phyloP scores from a whole-genome alignment of 768 basidiomycete species.

The Trametes gibbosa region DNA sequence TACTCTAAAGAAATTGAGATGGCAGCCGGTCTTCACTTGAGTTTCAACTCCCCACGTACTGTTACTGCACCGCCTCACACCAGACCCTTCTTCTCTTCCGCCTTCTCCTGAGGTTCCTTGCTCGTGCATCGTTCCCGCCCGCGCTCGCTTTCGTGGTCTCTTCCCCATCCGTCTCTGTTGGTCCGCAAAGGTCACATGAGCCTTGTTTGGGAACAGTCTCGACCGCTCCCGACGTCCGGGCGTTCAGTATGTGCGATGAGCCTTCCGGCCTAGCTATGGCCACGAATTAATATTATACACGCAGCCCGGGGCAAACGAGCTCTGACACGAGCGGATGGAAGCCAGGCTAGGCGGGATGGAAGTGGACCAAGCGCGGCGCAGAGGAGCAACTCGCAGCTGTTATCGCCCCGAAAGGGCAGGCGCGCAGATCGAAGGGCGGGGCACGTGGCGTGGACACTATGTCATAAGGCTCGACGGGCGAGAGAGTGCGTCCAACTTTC shows the following conservation, averaged over 20 bases:
- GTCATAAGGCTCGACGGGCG: conserved; percentile 21
- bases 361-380: not conserved
- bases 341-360: not conserved
- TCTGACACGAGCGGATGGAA: not conserved
- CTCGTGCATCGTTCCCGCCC: no score
- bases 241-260: not conserved
- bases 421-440: not conserved
- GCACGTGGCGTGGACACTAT: conserved; percentile 18
- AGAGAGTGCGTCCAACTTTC: conserved; percentile 13
- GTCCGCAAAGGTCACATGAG: not conserved
- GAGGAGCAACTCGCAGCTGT: not conserved
- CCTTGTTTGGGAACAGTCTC: not conserved
- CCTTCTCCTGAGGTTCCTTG: no score
- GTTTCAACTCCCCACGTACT: no score
- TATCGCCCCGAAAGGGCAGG: conserved; percentile 6
- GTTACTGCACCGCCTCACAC: no score
- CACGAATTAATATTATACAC: not conserved
- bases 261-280: not conserved
- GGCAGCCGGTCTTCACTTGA: no score
- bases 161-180: not conserved
- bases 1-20: no score
- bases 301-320: not conserved
- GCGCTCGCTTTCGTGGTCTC: no score
- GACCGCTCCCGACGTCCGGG: conserved; percentile 7
- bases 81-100: no score